These are phyloP conservation scores for Salix dunnii DNA, from an alignment of 345 rosid species.

Conservation along the genomic window DNA sequence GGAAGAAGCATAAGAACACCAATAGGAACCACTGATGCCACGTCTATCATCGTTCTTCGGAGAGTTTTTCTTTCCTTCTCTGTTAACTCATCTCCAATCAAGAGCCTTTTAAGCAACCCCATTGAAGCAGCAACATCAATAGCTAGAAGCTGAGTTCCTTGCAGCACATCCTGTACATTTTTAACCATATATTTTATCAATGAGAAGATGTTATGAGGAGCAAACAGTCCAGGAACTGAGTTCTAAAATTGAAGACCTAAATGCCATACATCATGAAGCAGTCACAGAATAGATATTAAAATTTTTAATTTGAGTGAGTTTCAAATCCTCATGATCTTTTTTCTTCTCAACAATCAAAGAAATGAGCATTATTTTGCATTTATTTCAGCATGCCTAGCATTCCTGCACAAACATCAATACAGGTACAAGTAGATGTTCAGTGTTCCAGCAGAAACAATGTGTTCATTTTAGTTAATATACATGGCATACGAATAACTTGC, in stretches of 20 bases:
- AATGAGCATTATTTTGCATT: constrained; percentile 1
- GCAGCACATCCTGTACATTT: constrained; percentile 79
- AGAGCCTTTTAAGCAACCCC: constrained; percentile 64
- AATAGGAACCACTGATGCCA: constrained; percentile 92
- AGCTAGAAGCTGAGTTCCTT: constrained; percentile 95
- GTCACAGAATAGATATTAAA: background rate
- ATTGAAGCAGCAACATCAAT: constrained; percentile 83
- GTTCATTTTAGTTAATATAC: background rate
- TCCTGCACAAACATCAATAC: background rate
- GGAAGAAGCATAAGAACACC: constrained; percentile 97
- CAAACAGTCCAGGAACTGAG: constrained; percentile 1
- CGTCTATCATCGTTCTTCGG: constrained; percentile 74
- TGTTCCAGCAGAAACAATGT: background rate
- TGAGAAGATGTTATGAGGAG: no score
- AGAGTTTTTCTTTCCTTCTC: constrained; percentile 81
- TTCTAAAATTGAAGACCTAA: constrained; percentile 2
- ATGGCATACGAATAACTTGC: background rate
- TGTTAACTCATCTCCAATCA: constrained; percentile 85
- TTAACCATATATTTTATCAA: constrained; percentile 3
- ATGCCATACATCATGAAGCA: background rate
- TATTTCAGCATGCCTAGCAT: background rate
- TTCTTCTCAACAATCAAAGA: constrained; percentile 4
- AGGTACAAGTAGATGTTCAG: background rate
- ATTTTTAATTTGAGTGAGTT: background rate
- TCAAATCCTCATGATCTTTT: background rate